phyloP scores from a whole-genome alignment of 805 yeast genomes.

The Saccharomycopsis oosterbeekiorum region DNA sequence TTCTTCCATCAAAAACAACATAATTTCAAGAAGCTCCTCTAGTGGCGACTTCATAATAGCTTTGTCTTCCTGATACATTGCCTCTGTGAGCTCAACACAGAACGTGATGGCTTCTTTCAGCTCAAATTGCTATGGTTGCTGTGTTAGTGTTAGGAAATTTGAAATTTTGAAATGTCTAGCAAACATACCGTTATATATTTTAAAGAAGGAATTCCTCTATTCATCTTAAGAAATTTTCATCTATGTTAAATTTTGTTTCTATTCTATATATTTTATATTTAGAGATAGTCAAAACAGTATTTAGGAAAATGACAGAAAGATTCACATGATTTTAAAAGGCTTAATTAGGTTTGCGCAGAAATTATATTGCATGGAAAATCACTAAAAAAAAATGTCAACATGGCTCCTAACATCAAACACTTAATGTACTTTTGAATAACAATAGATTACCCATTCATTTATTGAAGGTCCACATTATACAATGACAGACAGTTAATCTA shows the following conservation, averaged over 20 bases:
- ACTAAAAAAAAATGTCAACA: too few relatives aligned
- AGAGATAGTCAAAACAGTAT: background rate
- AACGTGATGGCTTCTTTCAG: constrained; percentile 56
- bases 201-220: background rate
- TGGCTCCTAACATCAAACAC: too few relatives aligned
- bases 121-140: constrained; percentile 30
- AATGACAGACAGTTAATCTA: too few relatives aligned
- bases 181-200: background rate
- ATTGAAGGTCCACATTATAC: too few relatives aligned
- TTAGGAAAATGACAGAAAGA: too few relatives aligned
- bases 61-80: constrained; percentile 31
- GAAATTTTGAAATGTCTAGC: background rate
- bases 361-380: too few relatives aligned
- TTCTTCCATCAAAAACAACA: constrained; percentile 54
- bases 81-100: constrained; percentile 46
- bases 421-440: too few relatives aligned
- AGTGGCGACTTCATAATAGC: constrained; percentile 33
- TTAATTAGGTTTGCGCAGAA: too few relatives aligned
- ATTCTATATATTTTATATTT: too few relatives aligned
- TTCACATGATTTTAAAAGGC: too few relatives aligned
- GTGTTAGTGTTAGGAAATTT: background rate
- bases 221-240: background rate
- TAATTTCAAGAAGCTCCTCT: constrained; percentile 42
- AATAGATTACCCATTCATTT: too few relatives aligned
- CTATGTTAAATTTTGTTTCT: background rate